Conservation (phyloP, 2,329 filamentous ascomycete species). For the Xylariomycetidae sp. region DNA sequence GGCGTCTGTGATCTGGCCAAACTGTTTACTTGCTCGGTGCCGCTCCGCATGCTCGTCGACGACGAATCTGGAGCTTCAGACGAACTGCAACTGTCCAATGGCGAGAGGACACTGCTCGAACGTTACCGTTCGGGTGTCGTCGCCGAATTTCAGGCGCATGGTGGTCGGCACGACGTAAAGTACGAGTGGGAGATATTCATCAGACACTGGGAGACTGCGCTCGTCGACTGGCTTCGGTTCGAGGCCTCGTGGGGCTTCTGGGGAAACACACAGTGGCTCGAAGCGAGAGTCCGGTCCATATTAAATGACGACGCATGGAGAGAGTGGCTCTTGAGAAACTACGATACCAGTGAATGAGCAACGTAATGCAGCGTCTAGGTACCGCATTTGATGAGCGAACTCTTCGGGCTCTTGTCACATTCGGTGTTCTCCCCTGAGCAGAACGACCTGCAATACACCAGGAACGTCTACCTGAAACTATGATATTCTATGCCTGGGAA, state of each 20-base stretch:
- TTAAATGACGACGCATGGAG: conserved; percentile 40
- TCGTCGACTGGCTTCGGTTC: conserved; percentile 64
- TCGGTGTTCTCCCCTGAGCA: no score
- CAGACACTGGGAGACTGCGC: conserved; percentile 60
- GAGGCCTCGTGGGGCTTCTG: conserved; percentile 59
- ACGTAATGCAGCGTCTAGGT: no score
- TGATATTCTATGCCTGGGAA: no score
- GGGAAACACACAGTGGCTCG: conserved; percentile 56
- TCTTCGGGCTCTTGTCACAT: no score
- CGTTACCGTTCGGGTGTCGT: conserved; percentile 41
- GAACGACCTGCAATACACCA: no score
- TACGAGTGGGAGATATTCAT: conserved; percentile 53
- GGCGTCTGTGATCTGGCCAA: conserved; percentile 65
- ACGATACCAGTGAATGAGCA: no score
- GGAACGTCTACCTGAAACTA: no score
- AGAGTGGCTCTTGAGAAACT: conserved; percentile 40
- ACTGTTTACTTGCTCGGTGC: conserved; percentile 62
- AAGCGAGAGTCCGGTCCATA: conserved; percentile 48
- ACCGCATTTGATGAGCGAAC: no score
- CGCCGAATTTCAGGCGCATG: conserved; percentile 10
- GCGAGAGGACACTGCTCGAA: conserved; percentile 47
- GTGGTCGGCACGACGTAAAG: conserved; percentile 15
- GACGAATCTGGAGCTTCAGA: conserved; percentile 25
- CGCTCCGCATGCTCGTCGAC: conserved; percentile 44
- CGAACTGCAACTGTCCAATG: conserved; percentile 42